Evolutionary conservation across 495 filamentous ascomycete species (phyloP).

Genomic region (Daldinia decipiens): DNA sequence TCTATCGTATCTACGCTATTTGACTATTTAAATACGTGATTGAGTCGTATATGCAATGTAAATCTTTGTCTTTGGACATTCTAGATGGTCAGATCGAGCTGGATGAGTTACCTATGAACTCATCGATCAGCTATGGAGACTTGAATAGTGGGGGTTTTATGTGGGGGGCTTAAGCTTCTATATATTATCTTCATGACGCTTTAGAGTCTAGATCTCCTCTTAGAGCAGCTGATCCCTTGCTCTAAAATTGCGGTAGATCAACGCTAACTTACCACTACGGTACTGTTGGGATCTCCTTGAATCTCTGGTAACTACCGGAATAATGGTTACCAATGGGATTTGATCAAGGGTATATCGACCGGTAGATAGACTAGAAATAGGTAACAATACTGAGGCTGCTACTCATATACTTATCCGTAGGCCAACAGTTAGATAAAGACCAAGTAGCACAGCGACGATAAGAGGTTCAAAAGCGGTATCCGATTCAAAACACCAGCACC

Average conservation of each 20-base stretch:
- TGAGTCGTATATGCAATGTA: background rate
- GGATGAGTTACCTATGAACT: slow-evolving; percentile 18
- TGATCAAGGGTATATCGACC: background rate
- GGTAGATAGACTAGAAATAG: background rate
- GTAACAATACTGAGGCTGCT: background rate
- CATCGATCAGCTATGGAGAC: slow-evolving; percentile 22
- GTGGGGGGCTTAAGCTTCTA: slow-evolving; percentile 7
- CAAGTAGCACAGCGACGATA: slow-evolving; percentile 10
- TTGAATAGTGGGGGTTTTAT: slow-evolving; percentile 21
- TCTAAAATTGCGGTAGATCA: slow-evolving; percentile 17
- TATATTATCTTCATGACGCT: slow-evolving; percentile 24
- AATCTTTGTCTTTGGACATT: background rate
- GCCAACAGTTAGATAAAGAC: background rate
- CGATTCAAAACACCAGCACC: slow-evolving; percentile 38
- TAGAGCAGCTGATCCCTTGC: slow-evolving; percentile 1
- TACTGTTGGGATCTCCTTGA: background rate
- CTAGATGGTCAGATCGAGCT: slow-evolving; percentile 13
- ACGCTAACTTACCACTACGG: slow-evolving; percentile 6
- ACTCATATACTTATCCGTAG: background rate
- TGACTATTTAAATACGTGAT: background rate
- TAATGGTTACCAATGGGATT: background rate
- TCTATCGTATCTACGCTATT: background rate
- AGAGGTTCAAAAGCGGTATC: slow-evolving; percentile 15
- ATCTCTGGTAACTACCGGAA: slow-evolving; percentile 6
- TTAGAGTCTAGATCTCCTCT: slow-evolving; percentile 17